These are phyloP conservation scores for Heliamphora exappendiculata DNA, from an alignment of 148 eudicot species.

Conservation along the genomic window DNA sequence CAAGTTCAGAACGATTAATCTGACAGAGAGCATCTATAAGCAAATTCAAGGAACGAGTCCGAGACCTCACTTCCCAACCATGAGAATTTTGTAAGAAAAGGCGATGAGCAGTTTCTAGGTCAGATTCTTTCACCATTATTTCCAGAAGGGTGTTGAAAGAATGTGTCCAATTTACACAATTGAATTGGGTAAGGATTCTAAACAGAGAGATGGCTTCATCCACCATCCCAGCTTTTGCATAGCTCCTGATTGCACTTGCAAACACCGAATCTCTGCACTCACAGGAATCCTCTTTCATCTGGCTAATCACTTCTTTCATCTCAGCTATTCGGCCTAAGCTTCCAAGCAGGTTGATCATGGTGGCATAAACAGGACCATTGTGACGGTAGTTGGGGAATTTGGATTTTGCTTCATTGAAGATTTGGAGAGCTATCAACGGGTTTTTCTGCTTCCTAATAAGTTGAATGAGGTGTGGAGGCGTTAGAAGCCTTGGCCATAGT, in stretches of 20 bases:
- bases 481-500: constrained; percentile 57
- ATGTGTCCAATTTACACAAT: constrained; percentile 75
- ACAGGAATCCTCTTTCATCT: constrained; percentile 73
- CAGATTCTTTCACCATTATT: constrained; percentile 60
- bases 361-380: constrained; percentile 70
- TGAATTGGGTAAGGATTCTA: constrained; percentile 51
- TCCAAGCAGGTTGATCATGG: constrained; percentile 70
- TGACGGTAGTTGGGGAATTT: constrained; percentile 65
- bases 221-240: constrained; percentile 53
- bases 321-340: constrained; percentile 46
- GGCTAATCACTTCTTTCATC: constrained; percentile 64
- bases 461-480: constrained; percentile 50
- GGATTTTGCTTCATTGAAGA: constrained; percentile 59
- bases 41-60: constrained; percentile 55
- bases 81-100: constrained; percentile 51
- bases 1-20: constrained; percentile 60
- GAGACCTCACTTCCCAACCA: constrained; percentile 74
- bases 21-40: constrained; percentile 62
- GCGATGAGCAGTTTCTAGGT: constrained; percentile 40
- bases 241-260: constrained; percentile 46
- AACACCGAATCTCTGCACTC: constrained; percentile 66
- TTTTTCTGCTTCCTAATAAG: constrained; percentile 47
- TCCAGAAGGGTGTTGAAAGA: constrained; percentile 69
- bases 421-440: constrained; percentile 38
- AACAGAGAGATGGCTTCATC: constrained; percentile 73